A percentile compares a stretch with the other conserved stretches of the same genome.
Evolutionary conservation across 495 filamentous ascomycete genomes (phyloP).

Genomic region (Viridothelium virens): DNA sequence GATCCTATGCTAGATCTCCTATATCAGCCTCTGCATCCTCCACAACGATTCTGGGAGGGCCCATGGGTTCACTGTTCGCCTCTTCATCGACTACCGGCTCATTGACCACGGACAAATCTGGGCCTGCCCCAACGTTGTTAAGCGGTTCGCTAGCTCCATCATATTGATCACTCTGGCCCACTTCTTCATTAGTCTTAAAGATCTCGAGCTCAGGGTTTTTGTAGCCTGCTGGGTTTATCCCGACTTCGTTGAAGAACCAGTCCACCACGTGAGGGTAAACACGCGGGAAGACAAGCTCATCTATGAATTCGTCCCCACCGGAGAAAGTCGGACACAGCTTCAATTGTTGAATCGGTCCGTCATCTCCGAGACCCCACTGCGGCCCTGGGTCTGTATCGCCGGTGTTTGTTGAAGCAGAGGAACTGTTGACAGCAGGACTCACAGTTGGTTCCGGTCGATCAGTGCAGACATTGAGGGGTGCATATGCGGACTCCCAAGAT

Average conservation of each 20-base stretch:
- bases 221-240: not conserved
- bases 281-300: slow-evolving; percentile 1
- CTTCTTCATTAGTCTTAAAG: not conserved
- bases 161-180: not conserved
- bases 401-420: not conserved
- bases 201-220: slow-evolving; percentile 13
- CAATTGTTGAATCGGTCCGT: not conserved
- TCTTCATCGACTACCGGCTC: not conserved
- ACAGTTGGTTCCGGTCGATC: not conserved
- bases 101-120: no score
- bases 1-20: not conserved
- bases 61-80: not conserved
- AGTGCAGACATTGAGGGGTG: not conserved
- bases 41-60: not conserved
- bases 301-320: not conserved
- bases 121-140: not conserved
- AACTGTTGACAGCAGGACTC: not conserved
- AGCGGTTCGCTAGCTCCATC: not conserved
- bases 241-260: slow-evolving; percentile 11
- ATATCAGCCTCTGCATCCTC: not conserved
- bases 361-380: not conserved
- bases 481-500: slow-evolving; percentile 4
- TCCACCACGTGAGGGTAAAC: not conserved
- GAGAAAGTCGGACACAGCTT: slow-evolving; percentile 1
- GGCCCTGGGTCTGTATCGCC: not conserved